Evolutionary conservation across 306 rosid genomes (phyloP).

Genomic region (Carpinus viminea): DNA sequence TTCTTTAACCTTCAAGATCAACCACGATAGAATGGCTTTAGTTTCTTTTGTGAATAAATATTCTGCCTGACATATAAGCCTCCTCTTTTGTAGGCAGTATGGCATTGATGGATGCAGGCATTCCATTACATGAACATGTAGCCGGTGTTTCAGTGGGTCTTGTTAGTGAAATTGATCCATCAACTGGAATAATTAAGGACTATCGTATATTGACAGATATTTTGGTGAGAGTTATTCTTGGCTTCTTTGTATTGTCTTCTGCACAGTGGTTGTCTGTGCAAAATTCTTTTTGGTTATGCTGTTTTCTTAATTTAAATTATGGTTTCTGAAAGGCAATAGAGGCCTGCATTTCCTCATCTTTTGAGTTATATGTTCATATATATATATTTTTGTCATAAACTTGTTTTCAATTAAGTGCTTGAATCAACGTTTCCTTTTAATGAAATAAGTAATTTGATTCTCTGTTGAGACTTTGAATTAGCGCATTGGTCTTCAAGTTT

Average conservation of each 20-base stretch:
- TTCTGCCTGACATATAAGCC: conserved; percentile 14
- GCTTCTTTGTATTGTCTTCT: conserved; percentile 17
- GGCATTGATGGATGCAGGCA: conserved; percentile 98
- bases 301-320: background rate
- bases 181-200: conserved; percentile 67
- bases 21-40: background rate
- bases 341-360: background rate
- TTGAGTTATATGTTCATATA: background rate
- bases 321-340: background rate
- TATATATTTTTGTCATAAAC: background rate
- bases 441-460: conserved; percentile 16
- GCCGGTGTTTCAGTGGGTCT: conserved; percentile 99
- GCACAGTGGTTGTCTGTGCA: conserved; percentile 23
- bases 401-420: background rate
- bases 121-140: conserved; percentile 82
- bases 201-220: conserved; percentile 95
- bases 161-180: conserved; percentile 75
- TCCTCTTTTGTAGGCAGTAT: conserved; percentile 65
- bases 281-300: conserved; percentile 11
- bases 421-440: background rate
- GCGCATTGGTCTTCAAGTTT: background rate
- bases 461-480: background rate
- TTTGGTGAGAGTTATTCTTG: conserved; percentile 58
- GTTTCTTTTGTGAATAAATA: background rate
- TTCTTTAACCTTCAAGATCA: background rate